These are phyloP conservation scores for Aureobasidium sp. DNA, from an alignment of 2,329 filamentous ascomycete species.

Conservation along the genomic window DNA sequence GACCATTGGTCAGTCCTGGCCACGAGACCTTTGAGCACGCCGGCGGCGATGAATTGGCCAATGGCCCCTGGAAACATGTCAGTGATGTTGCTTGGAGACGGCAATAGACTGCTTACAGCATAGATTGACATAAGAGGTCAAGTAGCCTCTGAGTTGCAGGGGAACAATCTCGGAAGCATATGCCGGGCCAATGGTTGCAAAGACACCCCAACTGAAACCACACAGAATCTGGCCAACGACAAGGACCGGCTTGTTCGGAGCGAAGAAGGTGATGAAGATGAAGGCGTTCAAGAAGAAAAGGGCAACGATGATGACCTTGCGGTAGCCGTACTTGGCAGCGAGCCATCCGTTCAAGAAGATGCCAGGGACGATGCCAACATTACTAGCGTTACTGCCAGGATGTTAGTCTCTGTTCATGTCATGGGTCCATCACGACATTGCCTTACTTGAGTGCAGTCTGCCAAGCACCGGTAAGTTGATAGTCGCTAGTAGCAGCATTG, in stretches of 20 bases:
- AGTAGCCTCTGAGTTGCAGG: slow-evolving; percentile 48
- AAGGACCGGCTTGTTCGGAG: background rate
- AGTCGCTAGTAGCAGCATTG: background rate
- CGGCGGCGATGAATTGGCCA: slow-evolving; percentile 50
- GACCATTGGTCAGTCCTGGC: slow-evolving; percentile 35
- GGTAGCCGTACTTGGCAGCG: slow-evolving; percentile 24
- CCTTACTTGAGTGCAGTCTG: slow-evolving; percentile 26
- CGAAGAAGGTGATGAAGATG: slow-evolving; percentile 17
- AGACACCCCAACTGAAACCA: slow-evolving; percentile 32
- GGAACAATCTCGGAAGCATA: slow-evolving; percentile 63
- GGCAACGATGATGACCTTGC: slow-evolving; percentile 10
- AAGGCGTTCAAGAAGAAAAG: slow-evolving; percentile 30
- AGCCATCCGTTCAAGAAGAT: slow-evolving; percentile 38
- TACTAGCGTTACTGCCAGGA: slow-evolving; percentile 33
- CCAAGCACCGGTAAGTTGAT: slow-evolving; percentile 7
- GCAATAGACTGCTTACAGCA: slow-evolving; percentile 37
- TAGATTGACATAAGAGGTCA: slow-evolving; percentile 55
- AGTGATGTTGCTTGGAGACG: background rate
- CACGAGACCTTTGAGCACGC: slow-evolving; percentile 32
- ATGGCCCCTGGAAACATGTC: slow-evolving; percentile 38
- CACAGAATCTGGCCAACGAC: slow-evolving; percentile 9
- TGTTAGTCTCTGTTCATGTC: background rate
- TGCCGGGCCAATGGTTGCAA: slow-evolving; percentile 50
- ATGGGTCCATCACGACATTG: slow-evolving; percentile 40
- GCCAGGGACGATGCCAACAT: slow-evolving; percentile 50